phyloP scores from a whole-genome alignment of 495 filamentous ascomycete genomes.

The Clavariopsis aquatica region DNA sequence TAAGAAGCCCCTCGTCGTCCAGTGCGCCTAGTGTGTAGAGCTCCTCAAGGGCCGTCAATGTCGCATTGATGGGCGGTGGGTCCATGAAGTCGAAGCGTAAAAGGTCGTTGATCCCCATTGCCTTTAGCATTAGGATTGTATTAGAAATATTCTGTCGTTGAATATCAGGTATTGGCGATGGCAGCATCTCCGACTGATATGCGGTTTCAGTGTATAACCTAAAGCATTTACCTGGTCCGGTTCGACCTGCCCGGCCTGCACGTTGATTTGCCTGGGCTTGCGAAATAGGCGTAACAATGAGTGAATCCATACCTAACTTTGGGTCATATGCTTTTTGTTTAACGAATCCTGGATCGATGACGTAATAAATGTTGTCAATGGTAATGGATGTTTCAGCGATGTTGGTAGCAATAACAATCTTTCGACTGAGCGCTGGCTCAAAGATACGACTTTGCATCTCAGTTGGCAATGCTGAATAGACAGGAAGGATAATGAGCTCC shows the following conservation, averaged over 20 bases:
- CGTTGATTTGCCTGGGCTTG: conserved; percentile 2
- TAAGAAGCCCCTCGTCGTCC: not conserved
- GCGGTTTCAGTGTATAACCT: not conserved
- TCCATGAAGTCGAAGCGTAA: conserved; percentile 1
- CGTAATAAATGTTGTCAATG: conserved; percentile 1
- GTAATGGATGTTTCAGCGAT: not conserved
- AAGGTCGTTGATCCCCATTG: not conserved
- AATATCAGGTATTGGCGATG: not conserved
- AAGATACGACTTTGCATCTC: conserved; percentile 1
- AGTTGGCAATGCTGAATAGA: not conserved
- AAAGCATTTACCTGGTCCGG: conserved; percentile 1
- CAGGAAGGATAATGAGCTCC: not conserved
- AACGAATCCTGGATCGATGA: not conserved
- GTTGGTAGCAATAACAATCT: not conserved
- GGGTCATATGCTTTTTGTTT: not conserved
- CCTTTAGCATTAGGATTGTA: conserved; percentile 3
- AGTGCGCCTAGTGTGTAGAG: not conserved
- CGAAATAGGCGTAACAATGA: not conserved
- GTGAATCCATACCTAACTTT: not conserved
- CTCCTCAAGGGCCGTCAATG: not conserved
- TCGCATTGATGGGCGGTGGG: not conserved
- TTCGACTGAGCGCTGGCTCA: conserved; percentile 1
- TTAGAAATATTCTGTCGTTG: not conserved
- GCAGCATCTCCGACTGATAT: not conserved
- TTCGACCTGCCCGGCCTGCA: not conserved